Evolutionary conservation across 148 eudicot species (phyloP).

Genomic region (Salicornia ramosissima): DNA sequence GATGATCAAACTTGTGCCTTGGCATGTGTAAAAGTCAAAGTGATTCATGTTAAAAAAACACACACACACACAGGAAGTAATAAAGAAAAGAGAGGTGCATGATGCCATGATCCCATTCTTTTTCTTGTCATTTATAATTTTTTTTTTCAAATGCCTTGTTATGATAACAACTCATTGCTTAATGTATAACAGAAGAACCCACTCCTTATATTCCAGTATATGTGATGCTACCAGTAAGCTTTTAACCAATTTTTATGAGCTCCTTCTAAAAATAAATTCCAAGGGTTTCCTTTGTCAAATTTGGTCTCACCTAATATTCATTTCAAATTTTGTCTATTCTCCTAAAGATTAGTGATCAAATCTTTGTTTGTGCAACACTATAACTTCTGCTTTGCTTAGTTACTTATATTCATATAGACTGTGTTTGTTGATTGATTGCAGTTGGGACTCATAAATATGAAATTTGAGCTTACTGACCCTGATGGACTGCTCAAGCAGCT

Average conservation of each 20-base stretch:
- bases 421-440: conserved; percentile 31
- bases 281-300: not conserved
- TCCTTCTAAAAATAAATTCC: not conserved
- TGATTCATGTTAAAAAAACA: too few species aligned
- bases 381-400: not conserved
- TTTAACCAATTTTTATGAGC: not conserved
- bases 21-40: too few species aligned
- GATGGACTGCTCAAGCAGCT: conserved; percentile 73
- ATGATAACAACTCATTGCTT: not conserved
- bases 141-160: too few species aligned
- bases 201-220: conserved; percentile 83
- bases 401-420: not conserved
- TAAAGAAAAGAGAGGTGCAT: too few species aligned
- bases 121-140: not conserved
- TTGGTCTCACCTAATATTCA: not conserved
- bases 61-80: too few species aligned
- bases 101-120: not conserved
- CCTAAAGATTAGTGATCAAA: not conserved
- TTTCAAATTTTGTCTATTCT: conserved; percentile 10
- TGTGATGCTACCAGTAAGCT: conserved; percentile 83
- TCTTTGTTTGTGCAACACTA: conserved; percentile 4
- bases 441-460: conserved; percentile 85
- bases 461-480: conserved; percentile 80
- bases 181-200: not conserved
- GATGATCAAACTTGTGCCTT: too few species aligned